phyloP scores from a whole-genome alignment of 331 rosid species.

The Spiraea crenata region DNA sequence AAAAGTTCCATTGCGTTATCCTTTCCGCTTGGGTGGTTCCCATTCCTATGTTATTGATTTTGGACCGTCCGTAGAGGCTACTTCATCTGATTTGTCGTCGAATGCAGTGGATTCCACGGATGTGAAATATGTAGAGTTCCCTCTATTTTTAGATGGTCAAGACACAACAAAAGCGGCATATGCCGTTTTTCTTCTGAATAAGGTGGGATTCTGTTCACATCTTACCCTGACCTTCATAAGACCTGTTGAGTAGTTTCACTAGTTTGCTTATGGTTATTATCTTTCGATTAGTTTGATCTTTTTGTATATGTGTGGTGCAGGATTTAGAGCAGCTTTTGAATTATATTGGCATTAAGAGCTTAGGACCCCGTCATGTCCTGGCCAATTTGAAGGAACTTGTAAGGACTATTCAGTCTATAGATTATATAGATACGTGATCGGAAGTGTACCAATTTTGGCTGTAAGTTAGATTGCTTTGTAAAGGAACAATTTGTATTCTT shows the following conservation, averaged over 20 bases:
- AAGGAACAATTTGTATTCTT: slow-evolving; percentile 44
- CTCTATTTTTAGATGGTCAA: slow-evolving; percentile 90
- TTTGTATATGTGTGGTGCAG: slow-evolving; percentile 37
- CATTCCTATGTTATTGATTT: slow-evolving; percentile 74
- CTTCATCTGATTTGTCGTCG: slow-evolving; percentile 52
- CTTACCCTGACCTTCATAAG: slow-evolving; percentile 3
- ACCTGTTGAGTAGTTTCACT: background rate
- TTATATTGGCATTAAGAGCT: slow-evolving; percentile 74
- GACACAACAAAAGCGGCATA: slow-evolving; percentile 95
- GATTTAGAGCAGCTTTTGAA: slow-evolving; percentile 95
- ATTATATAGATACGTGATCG: slow-evolving; percentile 53
- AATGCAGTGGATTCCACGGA: slow-evolving; percentile 35
- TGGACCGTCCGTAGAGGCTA: slow-evolving; percentile 68
- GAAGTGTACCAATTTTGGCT: slow-evolving; percentile 8
- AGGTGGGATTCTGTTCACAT: slow-evolving; percentile 46
- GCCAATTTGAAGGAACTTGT: slow-evolving; percentile 93
- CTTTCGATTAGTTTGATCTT: background rate
- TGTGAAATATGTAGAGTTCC: slow-evolving; percentile 66
- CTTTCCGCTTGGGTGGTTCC: slow-evolving; percentile 79
- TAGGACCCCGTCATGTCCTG: slow-evolving; percentile 89
- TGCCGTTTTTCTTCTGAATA: slow-evolving; percentile 86
- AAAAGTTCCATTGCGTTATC: slow-evolving; percentile 87
- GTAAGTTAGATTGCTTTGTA: slow-evolving; percentile 26
- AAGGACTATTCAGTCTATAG: slow-evolving; percentile 72
- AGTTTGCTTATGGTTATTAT: background rate